phyloP scores from a whole-genome alignment of 2,329 filamentous ascomycete species.

The Rhexocercosporidium sp. region DNA sequence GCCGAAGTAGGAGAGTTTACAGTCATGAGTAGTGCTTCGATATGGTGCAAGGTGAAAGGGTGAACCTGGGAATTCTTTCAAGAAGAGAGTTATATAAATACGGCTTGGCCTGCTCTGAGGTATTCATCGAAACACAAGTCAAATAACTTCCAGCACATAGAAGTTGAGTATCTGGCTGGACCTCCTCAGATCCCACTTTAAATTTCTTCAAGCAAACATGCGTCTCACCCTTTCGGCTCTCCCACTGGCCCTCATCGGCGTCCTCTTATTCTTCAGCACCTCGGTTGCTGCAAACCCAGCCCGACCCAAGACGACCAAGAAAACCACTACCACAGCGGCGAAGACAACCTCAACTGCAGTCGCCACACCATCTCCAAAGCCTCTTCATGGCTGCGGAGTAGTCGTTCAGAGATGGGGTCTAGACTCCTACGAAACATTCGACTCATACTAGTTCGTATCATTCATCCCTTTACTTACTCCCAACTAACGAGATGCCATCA shows the following conservation, averaged over 20 bases:
- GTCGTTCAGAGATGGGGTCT: constrained; percentile 17
- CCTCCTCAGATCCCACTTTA: too few relatives aligned
- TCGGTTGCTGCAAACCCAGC: background rate
- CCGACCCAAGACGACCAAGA: background rate
- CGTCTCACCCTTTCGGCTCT: background rate
- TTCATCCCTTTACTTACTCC: background rate
- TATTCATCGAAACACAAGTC: background rate
- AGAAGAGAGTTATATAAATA: background rate
- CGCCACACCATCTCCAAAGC: background rate
- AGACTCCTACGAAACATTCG: constrained; percentile 8
- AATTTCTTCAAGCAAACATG: background rate
- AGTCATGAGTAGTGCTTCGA: background rate
- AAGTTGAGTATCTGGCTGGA: background rate
- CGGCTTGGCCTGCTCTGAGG: background rate
- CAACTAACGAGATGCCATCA: background rate
- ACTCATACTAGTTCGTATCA: constrained; percentile 4
- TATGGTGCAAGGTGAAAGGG: background rate
- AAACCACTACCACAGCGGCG: background rate
- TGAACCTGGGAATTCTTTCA: background rate
- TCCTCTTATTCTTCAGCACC: background rate
- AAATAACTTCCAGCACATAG: background rate
- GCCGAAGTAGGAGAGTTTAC: background rate
- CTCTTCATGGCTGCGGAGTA: constrained; percentile 10
- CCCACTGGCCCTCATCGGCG: background rate
- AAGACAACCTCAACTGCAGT: background rate